Conservation (phyloP, 768 basidiomycete species). For the Suillus cothurnatus region DNA sequence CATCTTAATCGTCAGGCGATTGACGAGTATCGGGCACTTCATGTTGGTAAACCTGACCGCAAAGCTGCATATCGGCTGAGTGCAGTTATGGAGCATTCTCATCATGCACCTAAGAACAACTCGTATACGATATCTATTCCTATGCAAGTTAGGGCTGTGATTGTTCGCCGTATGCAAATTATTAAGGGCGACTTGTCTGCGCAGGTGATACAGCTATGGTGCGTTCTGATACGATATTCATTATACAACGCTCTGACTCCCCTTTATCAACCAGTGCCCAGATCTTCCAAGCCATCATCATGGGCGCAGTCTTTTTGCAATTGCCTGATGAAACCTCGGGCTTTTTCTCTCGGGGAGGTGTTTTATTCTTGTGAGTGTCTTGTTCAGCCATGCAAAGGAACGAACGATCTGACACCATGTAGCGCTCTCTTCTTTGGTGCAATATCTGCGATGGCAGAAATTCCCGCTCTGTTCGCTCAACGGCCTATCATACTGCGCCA, state of each 20-base stretch:
- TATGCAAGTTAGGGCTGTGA: constrained; percentile 47
- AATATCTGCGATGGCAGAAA: constrained; percentile 54
- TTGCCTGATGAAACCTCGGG: constrained; percentile 35
- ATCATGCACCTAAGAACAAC: constrained; percentile 40
- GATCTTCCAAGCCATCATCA: constrained; percentile 22
- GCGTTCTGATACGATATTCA: constrained; percentile 20
- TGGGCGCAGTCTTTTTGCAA: constrained; percentile 44
- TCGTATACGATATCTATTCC: constrained; percentile 48
- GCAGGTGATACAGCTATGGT: constrained; percentile 40
- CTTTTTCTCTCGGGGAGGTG: constrained; percentile 65
- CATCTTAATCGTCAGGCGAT: constrained; percentile 48
- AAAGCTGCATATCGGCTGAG: constrained; percentile 48
- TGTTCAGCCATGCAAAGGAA: constrained; percentile 22
- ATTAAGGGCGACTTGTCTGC: constrained; percentile 41
- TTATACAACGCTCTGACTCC: constrained; percentile 18
- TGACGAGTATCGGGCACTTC: constrained; percentile 44
- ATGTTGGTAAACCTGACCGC: constrained; percentile 46
- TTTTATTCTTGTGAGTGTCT: constrained; percentile 67
- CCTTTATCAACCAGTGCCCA: constrained; percentile 37
- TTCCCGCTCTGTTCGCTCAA: constrained; percentile 46
- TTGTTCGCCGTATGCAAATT: constrained; percentile 47
- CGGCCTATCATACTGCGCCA: constrained; percentile 47
- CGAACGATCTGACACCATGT: constrained; percentile 47
- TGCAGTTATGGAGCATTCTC: constrained; percentile 53
- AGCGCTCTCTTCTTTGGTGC: constrained; percentile 52